phyloP scores from a whole-genome alignment of 2,329 filamentous ascomycete genomes.

The Aulographum hederae region DNA sequence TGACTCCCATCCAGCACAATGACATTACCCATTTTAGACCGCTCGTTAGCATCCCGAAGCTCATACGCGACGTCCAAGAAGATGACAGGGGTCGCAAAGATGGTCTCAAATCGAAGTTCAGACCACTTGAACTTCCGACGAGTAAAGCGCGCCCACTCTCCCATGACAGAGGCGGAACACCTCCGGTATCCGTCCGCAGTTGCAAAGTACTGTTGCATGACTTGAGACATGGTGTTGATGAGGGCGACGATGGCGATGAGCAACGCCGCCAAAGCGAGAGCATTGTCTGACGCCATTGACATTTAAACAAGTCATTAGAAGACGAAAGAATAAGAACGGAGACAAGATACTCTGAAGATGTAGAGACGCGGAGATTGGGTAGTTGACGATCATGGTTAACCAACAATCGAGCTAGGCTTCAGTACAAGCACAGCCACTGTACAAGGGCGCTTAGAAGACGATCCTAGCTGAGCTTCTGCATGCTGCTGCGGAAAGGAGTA shows the following conservation, averaged over 20 bases:
- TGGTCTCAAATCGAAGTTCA: conserved; percentile 1
- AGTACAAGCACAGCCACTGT: no score
- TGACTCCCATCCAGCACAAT: background rate
- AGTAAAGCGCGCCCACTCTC: background rate
- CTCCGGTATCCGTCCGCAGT: conserved; percentile 1
- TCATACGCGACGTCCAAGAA: conserved; percentile 1
- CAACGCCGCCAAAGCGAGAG: background rate
- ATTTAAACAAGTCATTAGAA: no score
- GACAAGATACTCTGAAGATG: no score
- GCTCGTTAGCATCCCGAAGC: background rate
- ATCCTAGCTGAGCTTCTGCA: no score
- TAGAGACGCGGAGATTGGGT: no score
- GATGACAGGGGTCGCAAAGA: conserved; percentile 1
- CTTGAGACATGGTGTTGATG: background rate
- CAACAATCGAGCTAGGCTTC: no score
- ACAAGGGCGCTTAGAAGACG: no score
- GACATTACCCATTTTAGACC: background rate
- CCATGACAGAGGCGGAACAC: background rate
- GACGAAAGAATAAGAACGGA: no score
- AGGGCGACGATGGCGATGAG: background rate
- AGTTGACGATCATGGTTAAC: no score
- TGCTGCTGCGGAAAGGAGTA: no score
- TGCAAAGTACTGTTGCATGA: conserved; percentile 1
- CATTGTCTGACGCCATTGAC: no score
- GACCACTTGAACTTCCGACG: background rate